phyloP scores from a whole-genome alignment of 2,329 filamentous ascomycete species.

The Sordariomycetes sp. region DNA sequence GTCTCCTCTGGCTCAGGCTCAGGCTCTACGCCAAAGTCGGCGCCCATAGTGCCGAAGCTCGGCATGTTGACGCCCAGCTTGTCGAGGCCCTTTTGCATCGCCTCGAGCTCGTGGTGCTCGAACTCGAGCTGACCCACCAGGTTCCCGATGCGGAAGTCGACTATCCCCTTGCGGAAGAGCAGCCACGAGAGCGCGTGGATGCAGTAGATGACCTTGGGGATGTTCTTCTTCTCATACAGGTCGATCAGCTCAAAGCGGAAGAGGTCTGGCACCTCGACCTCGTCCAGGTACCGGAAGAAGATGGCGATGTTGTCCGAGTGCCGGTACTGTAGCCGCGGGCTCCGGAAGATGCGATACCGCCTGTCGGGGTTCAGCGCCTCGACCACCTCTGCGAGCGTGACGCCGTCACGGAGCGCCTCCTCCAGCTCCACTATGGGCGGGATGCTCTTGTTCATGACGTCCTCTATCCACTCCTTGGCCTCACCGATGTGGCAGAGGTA shows the following conservation, averaged over 20 bases:
- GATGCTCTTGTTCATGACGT: slow-evolving; percentile 72
- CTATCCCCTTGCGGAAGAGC: slow-evolving; percentile 87
- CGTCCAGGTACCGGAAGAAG: slow-evolving; percentile 87
- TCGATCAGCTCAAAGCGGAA: slow-evolving; percentile 97
- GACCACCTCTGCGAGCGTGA: slow-evolving; percentile 88
- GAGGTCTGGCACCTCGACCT: slow-evolving; percentile 83
- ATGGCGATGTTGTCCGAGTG: slow-evolving; percentile 97
- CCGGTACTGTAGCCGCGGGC: slow-evolving; percentile 76
- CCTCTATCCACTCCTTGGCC: slow-evolving; percentile 97
- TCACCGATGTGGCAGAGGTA: slow-evolving; percentile 98
- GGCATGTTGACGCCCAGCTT: slow-evolving; percentile 93
- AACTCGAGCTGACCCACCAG: slow-evolving; percentile 93
- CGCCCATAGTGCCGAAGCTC: slow-evolving; percentile 94
- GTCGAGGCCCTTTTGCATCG: slow-evolving; percentile 92
- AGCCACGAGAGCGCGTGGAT: slow-evolving; percentile 96
- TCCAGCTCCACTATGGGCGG: slow-evolving; percentile 90
- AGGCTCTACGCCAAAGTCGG: slow-evolving; percentile 81
- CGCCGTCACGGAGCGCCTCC: slow-evolving; percentile 81
- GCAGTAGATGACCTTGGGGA: slow-evolving; percentile 97
- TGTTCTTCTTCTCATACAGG: slow-evolving; percentile 98
- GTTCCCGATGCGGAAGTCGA: slow-evolving; percentile 93
- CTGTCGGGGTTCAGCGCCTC: slow-evolving; percentile 72
- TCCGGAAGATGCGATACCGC: slow-evolving; percentile 69
- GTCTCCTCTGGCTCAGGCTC: slow-evolving; percentile 72
- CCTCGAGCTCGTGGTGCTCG: slow-evolving; percentile 92